Base-by-base conservation (phyloP, 1,139 yeast genomes). In the Scheffersomyces lignicola region DNA sequence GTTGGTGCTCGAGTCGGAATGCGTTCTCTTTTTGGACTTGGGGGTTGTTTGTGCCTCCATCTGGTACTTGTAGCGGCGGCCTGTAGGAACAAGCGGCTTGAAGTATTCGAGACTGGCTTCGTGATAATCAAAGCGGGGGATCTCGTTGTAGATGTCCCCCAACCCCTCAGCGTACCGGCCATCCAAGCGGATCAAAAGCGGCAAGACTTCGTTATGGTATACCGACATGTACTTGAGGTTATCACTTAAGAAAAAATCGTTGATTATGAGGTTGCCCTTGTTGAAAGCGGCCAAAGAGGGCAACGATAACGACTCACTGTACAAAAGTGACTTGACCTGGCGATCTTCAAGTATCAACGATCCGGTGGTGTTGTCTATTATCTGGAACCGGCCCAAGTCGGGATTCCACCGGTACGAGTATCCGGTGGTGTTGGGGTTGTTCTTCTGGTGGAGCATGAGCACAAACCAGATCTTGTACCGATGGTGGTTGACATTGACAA, bases 391-490 rank as follows among this genome's bases (percentile, higher is more conserved):
- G 1, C 73, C 73, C n/a, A 51, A 33, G 24, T 56, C 60, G 0
- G 69, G 66, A 37, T 63, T 60, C 73, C 73, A 66, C 34, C 59
- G 44, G 44, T 64, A 66, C 2, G 64, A 51, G 38, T 60, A 62
- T 1, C 57, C 58, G 3, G 40, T 42, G 5, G 48, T 34, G 2
- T 53, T 41, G 10, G 43, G 43, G 28, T 48, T 47, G 31, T 49
- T 47, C 32, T 52, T 49, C 39, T 56, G 56, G 38, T 64, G 65
- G 21, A 58, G 36, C 65, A 65, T 60, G 34, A 66, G 52, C 13
- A 52, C 48, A 36, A 48, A 61, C 72, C 73, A 59, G 31, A 66
- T 57, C 38, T 58, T 62, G 41, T 65, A 66, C 23, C 71, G 39
- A 40, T 57, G 65, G 34, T 66, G 72, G 32, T 60, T 63, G 16